Evolutionary conservation across 139 green algal species (phyloP).

Genomic region (Protoeuglena noctilucae): DNA sequence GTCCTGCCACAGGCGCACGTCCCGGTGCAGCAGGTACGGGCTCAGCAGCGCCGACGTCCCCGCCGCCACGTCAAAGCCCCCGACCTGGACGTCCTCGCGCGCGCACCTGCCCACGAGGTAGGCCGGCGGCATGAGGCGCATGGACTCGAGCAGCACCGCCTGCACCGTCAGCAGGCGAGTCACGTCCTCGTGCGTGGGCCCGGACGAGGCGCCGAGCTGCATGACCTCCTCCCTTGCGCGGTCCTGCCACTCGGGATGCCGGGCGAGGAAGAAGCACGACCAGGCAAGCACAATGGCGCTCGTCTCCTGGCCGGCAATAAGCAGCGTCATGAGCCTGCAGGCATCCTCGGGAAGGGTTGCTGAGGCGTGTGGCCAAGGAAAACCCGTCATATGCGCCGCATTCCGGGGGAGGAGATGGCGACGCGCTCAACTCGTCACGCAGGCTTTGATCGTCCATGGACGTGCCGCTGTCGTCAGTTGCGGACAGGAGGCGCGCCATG

Average conservation of each 20-base stretch:
- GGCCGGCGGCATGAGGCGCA: conserved; percentile 65
- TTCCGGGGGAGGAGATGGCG: no score
- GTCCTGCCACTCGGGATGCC: conserved; percentile 34
- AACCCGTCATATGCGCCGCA: no score
- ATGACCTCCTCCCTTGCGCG: background rate
- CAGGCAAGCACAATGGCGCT: conserved; percentile 68
- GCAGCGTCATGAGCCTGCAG: conserved; percentile 68
- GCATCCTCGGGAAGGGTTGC: no score
- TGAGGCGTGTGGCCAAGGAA: no score
- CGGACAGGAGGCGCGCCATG: conserved; percentile 43
- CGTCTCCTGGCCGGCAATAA: conserved; percentile 75
- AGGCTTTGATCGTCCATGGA: conserved; percentile 44
- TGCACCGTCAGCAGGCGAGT: conserved; percentile 30
- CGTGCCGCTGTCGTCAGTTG: conserved; percentile 34
- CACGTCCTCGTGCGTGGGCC: background rate
- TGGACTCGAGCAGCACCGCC: conserved; percentile 53
- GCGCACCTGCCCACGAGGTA: conserved; percentile 76
- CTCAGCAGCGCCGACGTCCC: conserved; percentile 27
- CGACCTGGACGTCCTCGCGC: conserved; percentile 13
- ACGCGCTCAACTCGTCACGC: conserved; percentile 71
- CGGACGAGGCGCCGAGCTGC: background rate
- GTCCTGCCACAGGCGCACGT: conserved; percentile 25
- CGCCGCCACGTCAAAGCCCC: conserved; percentile 6
- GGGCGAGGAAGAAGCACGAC: conserved; percentile 44
- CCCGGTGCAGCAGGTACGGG: conserved; percentile 65